Percentiles rank a stretch among this genome's conserved stretches.
Conservation (phyloP, 2,329 filamentous ascomycete genomes). For the Cladosporium halotolerans region DNA sequence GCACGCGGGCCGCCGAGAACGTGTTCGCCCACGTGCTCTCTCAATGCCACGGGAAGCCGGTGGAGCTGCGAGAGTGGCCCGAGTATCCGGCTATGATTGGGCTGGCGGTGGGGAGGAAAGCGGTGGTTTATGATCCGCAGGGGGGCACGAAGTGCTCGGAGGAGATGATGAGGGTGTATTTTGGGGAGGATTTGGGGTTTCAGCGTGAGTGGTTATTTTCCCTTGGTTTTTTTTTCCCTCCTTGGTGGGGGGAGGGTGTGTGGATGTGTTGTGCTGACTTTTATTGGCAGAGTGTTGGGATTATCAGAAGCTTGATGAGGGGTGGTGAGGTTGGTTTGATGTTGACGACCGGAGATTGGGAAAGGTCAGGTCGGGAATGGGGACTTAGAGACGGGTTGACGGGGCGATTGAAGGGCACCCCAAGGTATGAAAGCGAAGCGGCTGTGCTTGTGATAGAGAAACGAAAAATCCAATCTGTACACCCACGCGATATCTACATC, state of each 20-base stretch:
- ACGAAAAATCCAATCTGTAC: no score
- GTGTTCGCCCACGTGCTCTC: slow-evolving; percentile 56
- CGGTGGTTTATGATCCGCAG: slow-evolving; percentile 55
- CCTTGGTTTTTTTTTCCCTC: no score
- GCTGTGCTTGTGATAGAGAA: no score
- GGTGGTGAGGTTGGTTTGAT: background rate
- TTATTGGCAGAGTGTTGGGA: background rate
- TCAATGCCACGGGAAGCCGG: slow-evolving; percentile 25
- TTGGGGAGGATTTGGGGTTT: slow-evolving; percentile 58
- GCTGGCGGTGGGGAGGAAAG: slow-evolving; percentile 64
- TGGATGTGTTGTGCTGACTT: background rate
- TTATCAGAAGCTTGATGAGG: slow-evolving; percentile 9
- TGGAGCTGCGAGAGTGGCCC: slow-evolving; percentile 31
- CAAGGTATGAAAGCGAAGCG: no score
- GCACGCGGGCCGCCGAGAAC: slow-evolving; percentile 60
- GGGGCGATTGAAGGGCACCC: no score
- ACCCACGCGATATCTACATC: no score
- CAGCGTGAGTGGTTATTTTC: background rate
- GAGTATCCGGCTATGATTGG: slow-evolving; percentile 60
- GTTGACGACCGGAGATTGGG: no score
- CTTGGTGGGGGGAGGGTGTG: background rate
- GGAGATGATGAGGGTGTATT: slow-evolving; percentile 58
- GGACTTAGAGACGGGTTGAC: no score
- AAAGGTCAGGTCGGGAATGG: no score
- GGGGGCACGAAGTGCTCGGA: slow-evolving; percentile 55